Percentiles rank a stretch among this genome's conserved stretches.
Evolutionary conservation across 2,329 filamentous ascomycete species (phyloP).

Genomic region (Rutstroemia sp.): DNA sequence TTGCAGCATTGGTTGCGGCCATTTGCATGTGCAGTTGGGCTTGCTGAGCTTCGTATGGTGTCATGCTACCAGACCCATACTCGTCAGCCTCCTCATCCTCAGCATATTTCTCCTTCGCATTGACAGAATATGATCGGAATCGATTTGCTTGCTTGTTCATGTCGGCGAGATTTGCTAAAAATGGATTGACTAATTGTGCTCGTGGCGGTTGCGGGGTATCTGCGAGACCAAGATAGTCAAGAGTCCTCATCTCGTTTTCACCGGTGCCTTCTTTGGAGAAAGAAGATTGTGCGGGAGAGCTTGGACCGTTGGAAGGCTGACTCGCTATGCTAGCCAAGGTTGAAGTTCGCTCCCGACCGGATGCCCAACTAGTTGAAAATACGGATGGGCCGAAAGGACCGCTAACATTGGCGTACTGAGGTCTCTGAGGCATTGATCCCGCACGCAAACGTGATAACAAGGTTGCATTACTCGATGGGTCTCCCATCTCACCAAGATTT

Average conservation of each 20-base stretch:
- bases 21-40: conserved; percentile 55
- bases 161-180: conserved; percentile 58
- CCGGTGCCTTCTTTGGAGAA: conserved; percentile 79
- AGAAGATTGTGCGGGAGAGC: conserved; percentile 78
- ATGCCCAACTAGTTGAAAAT: conserved; percentile 77
- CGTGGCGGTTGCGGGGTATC: conserved; percentile 81
- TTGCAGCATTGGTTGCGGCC: conserved; percentile 58
- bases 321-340: conserved; percentile 79
- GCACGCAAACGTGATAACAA: conserved; percentile 80
- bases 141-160: conserved; percentile 64
- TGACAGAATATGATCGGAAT: conserved; percentile 96
- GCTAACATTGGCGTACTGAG: conserved; percentile 52
- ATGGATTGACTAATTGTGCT: conserved; percentile 65
- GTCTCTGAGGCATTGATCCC: conserved; percentile 88
- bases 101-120: conserved; percentile 95
- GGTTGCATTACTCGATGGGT: conserved; percentile 55
- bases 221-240: conserved; percentile 92
- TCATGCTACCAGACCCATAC: conserved; percentile 37
- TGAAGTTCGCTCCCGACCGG: conserved; percentile 72
- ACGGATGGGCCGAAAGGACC: conserved; percentile 81
- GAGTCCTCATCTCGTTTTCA: conserved; percentile 83
- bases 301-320: conserved; percentile 82
- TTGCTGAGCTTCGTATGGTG: conserved; percentile 51
- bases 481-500: conserved; percentile 40
- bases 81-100: conserved; percentile 80